Conservation (phyloP, 1,284 basidiomycete species). For the Phlebopus sp. region DNA sequence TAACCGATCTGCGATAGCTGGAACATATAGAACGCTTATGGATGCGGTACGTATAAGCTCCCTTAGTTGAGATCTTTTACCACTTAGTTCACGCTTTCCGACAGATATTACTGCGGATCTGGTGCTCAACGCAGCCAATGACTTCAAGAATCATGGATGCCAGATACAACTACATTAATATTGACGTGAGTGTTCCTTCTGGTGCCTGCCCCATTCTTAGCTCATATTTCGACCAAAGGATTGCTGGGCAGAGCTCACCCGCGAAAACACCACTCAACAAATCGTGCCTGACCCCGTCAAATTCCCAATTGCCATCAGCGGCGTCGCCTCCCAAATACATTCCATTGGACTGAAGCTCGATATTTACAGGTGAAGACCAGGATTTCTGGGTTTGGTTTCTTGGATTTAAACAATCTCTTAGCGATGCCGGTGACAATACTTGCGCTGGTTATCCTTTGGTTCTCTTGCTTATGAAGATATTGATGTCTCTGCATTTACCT, state of each 20-base stretch:
- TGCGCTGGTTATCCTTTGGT: conserved; percentile 53
- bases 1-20: conserved; percentile 34
- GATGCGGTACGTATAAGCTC: conserved; percentile 34
- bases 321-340: conserved; percentile 45
- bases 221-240: conserved; percentile 36
- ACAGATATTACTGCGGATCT: conserved; percentile 45
- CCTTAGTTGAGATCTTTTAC: background rate
- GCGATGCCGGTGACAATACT: conserved; percentile 53
- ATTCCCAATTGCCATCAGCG: conserved; percentile 51
- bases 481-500: conserved; percentile 49
- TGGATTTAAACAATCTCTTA: conserved; percentile 15
- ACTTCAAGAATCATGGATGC: conserved; percentile 44
- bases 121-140: conserved; percentile 46
- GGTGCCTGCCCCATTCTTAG: background rate
- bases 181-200: conserved; percentile 38
- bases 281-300: conserved; percentile 50
- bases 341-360: conserved; percentile 51
- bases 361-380: conserved; percentile 44
- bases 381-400: too few species aligned
- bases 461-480: conserved; percentile 47
- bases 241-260: conserved; percentile 46
- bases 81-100: background rate
- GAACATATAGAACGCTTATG: conserved; percentile 56
- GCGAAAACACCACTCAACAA: conserved; percentile 39
- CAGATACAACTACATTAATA: conserved; percentile 55